Evolutionary conservation across 495 filamentous ascomycete species (phyloP).

Genomic region (Bombardia bombarda): DNA sequence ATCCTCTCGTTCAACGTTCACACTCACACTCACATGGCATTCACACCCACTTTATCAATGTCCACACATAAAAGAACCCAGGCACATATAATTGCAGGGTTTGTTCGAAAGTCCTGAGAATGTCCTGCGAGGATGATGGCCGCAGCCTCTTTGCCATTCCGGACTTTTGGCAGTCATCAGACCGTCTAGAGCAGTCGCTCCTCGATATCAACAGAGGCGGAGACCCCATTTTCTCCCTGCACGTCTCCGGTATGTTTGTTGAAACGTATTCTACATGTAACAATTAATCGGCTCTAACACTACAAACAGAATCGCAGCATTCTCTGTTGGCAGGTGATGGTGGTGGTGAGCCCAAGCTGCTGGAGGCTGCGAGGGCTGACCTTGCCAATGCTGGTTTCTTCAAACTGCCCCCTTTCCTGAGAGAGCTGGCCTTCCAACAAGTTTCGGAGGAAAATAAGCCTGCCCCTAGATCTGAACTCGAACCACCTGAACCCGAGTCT

Average conservation of each 20-base stretch:
- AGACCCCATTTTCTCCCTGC: conserved; percentile 21
- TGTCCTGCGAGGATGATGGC: too few species aligned
- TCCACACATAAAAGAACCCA: too few species aligned
- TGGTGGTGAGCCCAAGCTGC: neutral
- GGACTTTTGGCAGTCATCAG: conserved; percentile 50
- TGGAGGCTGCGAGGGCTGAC: neutral
- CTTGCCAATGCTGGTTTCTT: conserved; percentile 29
- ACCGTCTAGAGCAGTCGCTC: conserved; percentile 19
- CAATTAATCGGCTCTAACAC: too few species aligned
- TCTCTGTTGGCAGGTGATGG: neutral
- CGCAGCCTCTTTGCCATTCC: conserved; percentile 69
- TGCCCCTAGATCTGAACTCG: conserved; percentile 3
- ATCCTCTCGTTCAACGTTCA: too few species aligned
- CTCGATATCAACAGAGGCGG: conserved; percentile 4
- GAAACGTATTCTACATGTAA: too few species aligned
- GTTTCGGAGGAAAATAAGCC: conserved; percentile 7
- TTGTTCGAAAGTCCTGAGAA: too few species aligned
- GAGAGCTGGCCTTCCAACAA: conserved; percentile 23
- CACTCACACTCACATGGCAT: too few species aligned
- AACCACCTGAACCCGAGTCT: neutral
- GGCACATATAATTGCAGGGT: too few species aligned
- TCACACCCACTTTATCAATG: too few species aligned
- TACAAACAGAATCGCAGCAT: neutral
- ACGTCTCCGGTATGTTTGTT: conserved; percentile 15
- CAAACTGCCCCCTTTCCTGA: conserved; percentile 27